A percentile compares a stretch with the other conserved stretches of the same genome.
Evolutionary conservation across 2,329 filamentous ascomycete species (phyloP).

Genomic region (Fulvia fulva): DNA sequence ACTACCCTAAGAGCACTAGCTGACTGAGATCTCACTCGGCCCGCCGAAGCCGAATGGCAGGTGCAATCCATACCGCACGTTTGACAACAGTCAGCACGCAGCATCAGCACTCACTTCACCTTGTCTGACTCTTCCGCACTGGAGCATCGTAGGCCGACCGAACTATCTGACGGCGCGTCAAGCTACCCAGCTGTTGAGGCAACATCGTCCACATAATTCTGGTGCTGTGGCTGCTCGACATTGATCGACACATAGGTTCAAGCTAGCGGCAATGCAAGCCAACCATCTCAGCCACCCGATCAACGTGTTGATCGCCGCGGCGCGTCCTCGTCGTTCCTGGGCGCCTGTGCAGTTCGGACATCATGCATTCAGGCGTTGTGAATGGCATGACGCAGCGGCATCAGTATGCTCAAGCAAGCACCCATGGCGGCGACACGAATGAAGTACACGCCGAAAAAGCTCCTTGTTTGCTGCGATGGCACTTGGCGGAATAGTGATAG

Average conservation of each 20-base stretch:
- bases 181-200: too few relatives aligned
- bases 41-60: too few relatives aligned
- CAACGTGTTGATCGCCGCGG: not conserved
- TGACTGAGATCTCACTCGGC: too few relatives aligned
- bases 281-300: not conserved
- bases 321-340: not conserved
- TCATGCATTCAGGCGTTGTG: not conserved
- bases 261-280: not conserved
- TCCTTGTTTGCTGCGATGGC: constrained; percentile 26
- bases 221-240: not conserved
- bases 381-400: not conserved
- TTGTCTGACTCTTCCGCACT: too few relatives aligned
- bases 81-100: too few relatives aligned
- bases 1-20: too few relatives aligned
- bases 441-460: constrained; percentile 15
- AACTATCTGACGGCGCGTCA: too few relatives aligned
- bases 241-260: not conserved
- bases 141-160: not conserved
- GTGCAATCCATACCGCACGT: too few relatives aligned
- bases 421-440: not conserved
- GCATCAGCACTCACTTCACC: too few relatives aligned
- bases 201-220: too few relatives aligned
- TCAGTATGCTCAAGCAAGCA: not conserved
- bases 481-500: constrained; percentile 28
- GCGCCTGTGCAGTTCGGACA: not conserved